phyloP scores from a whole-genome alignment of 225 moss, liverwort and hornwort genomes.

The Physcomitrium patens region DNA sequence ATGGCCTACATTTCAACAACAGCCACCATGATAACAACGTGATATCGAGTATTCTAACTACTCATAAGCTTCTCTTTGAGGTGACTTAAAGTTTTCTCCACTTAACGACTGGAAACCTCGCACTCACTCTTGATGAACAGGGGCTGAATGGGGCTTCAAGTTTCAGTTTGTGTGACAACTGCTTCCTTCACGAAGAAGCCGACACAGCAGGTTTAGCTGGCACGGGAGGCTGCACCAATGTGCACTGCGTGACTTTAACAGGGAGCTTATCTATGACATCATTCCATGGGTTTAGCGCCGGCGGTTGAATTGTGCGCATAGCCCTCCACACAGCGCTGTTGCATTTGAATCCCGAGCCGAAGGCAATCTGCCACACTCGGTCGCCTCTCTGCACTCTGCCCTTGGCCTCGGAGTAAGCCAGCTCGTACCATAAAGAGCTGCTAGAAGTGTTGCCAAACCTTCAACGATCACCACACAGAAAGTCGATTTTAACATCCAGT shows the following conservation, averaged over 20 bases:
- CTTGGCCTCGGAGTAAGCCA: slow-evolving; percentile 54
- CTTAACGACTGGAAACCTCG: too few species aligned
- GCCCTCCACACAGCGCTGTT: slow-evolving; percentile 66
- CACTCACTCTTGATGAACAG: too few species aligned
- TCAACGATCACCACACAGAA: not conserved
- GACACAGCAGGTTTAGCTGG: slow-evolving; percentile 3
- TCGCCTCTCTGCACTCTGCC: slow-evolving; percentile 50
- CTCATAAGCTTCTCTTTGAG: too few species aligned
- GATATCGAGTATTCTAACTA: too few species aligned
- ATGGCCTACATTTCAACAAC: too few species aligned
- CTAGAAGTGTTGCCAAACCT: slow-evolving; percentile 67
- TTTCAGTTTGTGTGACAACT: not conserved
- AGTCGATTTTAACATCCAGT: not conserved
- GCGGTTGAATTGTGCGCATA: slow-evolving; percentile 36
- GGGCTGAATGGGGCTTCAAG: too few species aligned
- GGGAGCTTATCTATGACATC: slow-evolving; percentile 41
- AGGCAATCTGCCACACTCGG: slow-evolving; percentile 65
- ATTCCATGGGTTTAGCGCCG: slow-evolving; percentile 48
- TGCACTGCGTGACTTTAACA: slow-evolving; percentile 8
- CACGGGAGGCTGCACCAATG: slow-evolving; percentile 27
- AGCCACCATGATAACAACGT: too few species aligned
- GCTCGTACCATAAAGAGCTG: slow-evolving; percentile 64
- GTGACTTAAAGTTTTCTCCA: too few species aligned
- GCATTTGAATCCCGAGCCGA: slow-evolving; percentile 67
- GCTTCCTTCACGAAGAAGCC: not conserved